Base-by-base conservation (phyloP, 139 green algal species). In the Closterium sp. region DNA sequence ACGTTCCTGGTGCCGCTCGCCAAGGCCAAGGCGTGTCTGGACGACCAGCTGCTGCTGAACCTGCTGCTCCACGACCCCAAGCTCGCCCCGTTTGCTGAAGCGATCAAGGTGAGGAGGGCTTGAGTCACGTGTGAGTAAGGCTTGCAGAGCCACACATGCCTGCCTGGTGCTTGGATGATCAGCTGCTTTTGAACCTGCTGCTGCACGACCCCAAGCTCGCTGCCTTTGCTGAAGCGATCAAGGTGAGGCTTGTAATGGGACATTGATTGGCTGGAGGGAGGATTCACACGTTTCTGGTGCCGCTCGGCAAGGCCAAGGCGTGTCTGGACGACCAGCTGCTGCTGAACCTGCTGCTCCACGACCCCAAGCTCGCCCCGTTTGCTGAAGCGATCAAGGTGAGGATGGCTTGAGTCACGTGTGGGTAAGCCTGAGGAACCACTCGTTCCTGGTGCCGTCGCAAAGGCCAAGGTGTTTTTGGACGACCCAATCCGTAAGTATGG, bases 201-300 rank as follows among this genome's bases (percentile, higher is more conserved):
- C 30, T 86, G 0, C 83, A 86, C 83, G 83, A 86, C 30, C 83
- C 83, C n/a, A 32, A 86, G 83, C 83, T 86, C 7, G 83, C 83
- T 2, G 21, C 83, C 7, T 86, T 86, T 86, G 83, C 83, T 86
- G 83, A 21, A 28, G 30, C 30, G 1, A 86, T 86, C 6, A 86
- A 86, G 81, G 81, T 85, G n/a, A n/a, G n/a, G n/a, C n/a, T n/a
- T n/a, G n/a, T n/a, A n/a, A n/a, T n/a, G n/a, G n/a, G n/a, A n/a
- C n/a, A n/a, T n/a, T n/a, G n/a, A n/a, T n/a, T n/a, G n/a, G n/a
- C n/a, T n/a, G n/a, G n/a, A n/a, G n/a, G n/a, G n/a, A n/a, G n/a
- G n/a, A n/a, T n/a, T n/a, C n/a, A n/a, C n/a, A 85, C 81, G n/a
- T 85, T 85, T 19, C n/a, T 32, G 81, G n/a, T 85, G 81, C 81